Conservation (phyloP, 441 rosid genomes). For the Manihot esculenta region DNA sequence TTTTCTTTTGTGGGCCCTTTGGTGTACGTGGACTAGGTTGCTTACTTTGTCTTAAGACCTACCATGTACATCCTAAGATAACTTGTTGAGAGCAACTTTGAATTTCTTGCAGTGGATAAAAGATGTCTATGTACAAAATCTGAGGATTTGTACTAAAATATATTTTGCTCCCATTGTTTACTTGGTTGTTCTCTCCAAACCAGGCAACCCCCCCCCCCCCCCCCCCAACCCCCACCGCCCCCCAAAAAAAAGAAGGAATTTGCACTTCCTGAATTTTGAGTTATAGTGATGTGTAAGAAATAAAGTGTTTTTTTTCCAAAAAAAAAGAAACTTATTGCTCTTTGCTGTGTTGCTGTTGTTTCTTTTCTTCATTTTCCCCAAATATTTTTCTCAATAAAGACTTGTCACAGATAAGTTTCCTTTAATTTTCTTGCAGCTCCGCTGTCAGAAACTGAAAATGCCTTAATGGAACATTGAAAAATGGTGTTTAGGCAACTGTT, state of each 20-base stretch:
- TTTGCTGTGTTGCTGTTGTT: neutral
- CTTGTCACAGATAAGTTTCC: constrained; percentile 17
- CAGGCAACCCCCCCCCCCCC: no score
- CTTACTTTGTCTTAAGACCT: neutral
- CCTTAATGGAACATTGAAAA: constrained; percentile 89
- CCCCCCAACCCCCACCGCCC: no score
- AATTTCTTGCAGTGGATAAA: neutral
- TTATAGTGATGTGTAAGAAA: neutral
- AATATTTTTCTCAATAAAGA: neutral
- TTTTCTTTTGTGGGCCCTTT: neutral
- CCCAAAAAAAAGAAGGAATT: neutral
- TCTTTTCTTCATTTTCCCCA: neutral
- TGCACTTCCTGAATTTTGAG: neutral
- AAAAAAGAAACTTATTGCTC: neutral
- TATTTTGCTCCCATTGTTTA: neutral
- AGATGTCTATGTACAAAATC: neutral
- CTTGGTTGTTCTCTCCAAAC: neutral
- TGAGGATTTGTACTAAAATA: constrained; percentile 1
- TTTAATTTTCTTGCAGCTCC: constrained; percentile 69
- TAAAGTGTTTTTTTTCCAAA: no score
- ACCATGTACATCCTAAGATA: neutral
- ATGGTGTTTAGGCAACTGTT: constrained; percentile 17
- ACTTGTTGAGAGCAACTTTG: neutral
- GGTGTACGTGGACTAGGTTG: neutral
- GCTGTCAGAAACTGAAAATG: constrained; percentile 87